Percentiles rank a stretch among this genome's conserved stretches.
Evolutionary conservation across 2,329 filamentous ascomycete species (phyloP).

Genomic region (Apiospora kogelbergensis): DNA sequence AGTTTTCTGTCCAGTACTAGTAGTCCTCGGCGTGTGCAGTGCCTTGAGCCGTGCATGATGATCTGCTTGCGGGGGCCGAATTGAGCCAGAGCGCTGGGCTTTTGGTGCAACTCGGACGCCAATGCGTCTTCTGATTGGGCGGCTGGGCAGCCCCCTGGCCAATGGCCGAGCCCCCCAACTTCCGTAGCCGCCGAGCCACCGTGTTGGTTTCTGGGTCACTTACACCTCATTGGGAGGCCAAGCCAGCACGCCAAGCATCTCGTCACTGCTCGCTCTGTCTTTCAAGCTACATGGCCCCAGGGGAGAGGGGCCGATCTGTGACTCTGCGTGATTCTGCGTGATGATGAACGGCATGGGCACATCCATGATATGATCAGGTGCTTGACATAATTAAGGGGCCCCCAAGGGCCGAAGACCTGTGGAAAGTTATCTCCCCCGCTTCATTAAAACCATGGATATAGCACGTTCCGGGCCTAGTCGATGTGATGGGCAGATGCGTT

Average conservation of each 20-base stretch:
- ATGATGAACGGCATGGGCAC: neutral
- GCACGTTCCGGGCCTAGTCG: neutral
- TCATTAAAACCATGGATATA: neutral
- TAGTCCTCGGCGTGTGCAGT: too few relatives aligned
- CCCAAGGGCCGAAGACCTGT: neutral
- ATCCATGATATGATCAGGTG: neutral
- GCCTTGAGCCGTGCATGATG: neutral
- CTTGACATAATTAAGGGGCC: neutral
- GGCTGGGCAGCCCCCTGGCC: neutral
- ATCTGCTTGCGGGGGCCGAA: neutral
- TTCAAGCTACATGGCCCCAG: neutral
- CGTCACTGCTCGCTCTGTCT: neutral
- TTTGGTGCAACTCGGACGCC: neutral
- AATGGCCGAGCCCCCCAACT: constrained; percentile 1
- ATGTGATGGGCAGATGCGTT: neutral
- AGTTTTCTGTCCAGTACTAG: neutral
- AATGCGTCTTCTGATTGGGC: neutral
- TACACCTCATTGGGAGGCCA: neutral
- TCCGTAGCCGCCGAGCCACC: neutral
- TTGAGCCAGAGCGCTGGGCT: neutral
- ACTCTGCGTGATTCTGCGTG: neutral
- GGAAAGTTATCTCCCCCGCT: neutral
- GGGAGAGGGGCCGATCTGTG: neutral
- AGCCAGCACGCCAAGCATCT: neutral
- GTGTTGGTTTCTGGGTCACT: constrained; percentile 1